Conservation (phyloP, 176 grass and related monocot species). For the Zoysia pacifica region DNA sequence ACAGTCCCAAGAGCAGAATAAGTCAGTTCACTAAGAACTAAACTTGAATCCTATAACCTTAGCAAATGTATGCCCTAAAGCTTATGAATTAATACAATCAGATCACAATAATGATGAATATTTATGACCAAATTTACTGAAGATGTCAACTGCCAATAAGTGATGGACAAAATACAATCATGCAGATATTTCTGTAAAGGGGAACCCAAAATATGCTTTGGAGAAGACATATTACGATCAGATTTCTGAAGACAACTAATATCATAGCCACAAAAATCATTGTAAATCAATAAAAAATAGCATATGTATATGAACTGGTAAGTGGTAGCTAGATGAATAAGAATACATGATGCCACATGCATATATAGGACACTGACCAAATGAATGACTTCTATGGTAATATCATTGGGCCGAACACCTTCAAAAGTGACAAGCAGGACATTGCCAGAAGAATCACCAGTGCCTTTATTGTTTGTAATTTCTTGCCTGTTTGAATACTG, state of each 20-base stretch:
- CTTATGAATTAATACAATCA: background rate
- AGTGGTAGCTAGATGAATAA: background rate
- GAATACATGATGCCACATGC: background rate
- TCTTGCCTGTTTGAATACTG: constrained; percentile 97
- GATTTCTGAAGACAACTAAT: background rate
- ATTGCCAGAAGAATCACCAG: constrained; percentile 79
- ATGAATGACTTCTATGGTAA: constrained; percentile 98
- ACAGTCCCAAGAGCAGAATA: background rate
- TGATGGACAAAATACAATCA: background rate
- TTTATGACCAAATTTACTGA: background rate
- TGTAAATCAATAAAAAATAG: background rate
- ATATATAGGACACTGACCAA: constrained; percentile 57
- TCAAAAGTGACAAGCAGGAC: constrained; percentile 93
- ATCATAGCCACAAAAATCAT: background rate
- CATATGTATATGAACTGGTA: background rate
- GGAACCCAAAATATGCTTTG: background rate
- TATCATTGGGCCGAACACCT: constrained; percentile 74
- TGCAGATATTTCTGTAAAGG: background rate
- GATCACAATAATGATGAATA: background rate
- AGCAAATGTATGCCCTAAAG: background rate
- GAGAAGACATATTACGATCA: background rate
- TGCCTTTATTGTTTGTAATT: constrained; percentile 88
- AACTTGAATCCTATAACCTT: background rate
- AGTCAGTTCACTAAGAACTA: background rate
- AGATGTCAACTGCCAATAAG: background rate